A percentile compares a stretch with the other conserved stretches of the same genome.
phyloP scores from a whole-genome alignment of 1,139 yeast species.

The Taphrina deformans region DNA sequence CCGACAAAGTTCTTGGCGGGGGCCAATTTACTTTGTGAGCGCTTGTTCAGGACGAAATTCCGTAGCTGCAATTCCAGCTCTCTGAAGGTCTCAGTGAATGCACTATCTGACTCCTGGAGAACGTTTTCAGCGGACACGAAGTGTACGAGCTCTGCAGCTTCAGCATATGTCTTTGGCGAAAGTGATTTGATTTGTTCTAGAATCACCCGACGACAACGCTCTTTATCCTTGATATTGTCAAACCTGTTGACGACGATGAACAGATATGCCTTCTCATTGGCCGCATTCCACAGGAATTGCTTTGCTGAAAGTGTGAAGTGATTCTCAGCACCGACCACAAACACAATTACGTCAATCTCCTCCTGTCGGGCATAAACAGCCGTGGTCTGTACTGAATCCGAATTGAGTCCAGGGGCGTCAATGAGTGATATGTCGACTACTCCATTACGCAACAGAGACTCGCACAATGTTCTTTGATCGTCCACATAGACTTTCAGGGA shows the following conservation, averaged over 20 bases:
- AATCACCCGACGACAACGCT: conserved; percentile 71
- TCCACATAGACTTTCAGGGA: conserved; percentile 77
- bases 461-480: conserved; percentile 67
- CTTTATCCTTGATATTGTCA: conserved; percentile 77
- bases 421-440: conserved; percentile 87
- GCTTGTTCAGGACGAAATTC: conserved; percentile 80
- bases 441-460: conserved; percentile 80
- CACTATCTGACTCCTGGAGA: conserved; percentile 37
- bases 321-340: conserved; percentile 94
- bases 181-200: conserved; percentile 82
- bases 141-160: conserved; percentile 87
- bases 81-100: conserved; percentile 55
- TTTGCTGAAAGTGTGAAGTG: conserved; percentile 93
- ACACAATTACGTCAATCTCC: conserved; percentile 92
- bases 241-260: conserved; percentile 93
- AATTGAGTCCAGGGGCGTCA: conserved; percentile 95
- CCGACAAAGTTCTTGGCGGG: conserved; percentile 86
- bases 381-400: conserved; percentile 91
- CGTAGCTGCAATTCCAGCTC: conserved; percentile 80
- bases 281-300: conserved; percentile 88
- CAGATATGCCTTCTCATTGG: conserved; percentile 85
- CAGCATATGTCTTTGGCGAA: conserved; percentile 89
- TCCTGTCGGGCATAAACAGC: conserved; percentile 95
- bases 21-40: conserved; percentile 81
- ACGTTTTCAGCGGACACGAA: conserved; percentile 65